Percentiles rank a stretch among this genome's conserved stretches.
phyloP scores from a whole-genome alignment of 192 early-diverging fungal species.

The Entophlyctis luteolus region DNA sequence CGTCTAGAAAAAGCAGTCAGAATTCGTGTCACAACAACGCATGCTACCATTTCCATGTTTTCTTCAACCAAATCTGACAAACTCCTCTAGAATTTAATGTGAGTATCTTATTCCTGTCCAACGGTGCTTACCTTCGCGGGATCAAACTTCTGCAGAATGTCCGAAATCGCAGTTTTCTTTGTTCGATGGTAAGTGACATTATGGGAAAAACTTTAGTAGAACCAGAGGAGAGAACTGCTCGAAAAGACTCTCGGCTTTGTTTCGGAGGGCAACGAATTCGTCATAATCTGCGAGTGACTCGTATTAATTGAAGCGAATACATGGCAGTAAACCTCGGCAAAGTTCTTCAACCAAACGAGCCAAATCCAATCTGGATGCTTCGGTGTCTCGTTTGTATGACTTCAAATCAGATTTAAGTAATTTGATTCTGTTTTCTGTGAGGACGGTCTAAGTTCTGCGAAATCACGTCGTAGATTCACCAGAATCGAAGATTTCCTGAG shows the following conservation, averaged over 20 bases:
- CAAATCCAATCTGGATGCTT: background rate
- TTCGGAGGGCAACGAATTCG: too few species aligned
- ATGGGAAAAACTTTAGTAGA: background rate
- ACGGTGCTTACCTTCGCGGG: constrained; percentile 1
- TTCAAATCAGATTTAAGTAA: constrained; percentile 17
- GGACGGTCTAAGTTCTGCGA: background rate
- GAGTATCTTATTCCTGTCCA: background rate
- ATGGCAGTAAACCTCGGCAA: background rate
- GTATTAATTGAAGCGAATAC: background rate
- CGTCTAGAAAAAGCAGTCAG: too few species aligned
- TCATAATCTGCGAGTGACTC: too few species aligned
- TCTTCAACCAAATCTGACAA: background rate
- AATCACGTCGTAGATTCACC: background rate
- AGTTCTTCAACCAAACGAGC: constrained; percentile 13
- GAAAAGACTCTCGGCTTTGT: background rate
- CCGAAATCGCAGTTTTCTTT: constrained; percentile 5
- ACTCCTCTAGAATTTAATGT: background rate
- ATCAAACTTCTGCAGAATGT: constrained; percentile 1
- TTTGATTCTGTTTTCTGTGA: constrained; percentile 1
- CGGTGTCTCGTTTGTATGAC: constrained; percentile 8
- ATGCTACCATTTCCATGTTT: constrained; percentile 19
- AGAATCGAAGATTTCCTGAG: constrained; percentile 18
- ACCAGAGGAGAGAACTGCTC: constrained; percentile 10
- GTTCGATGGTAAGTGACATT: background rate
- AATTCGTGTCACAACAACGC: too few species aligned